These are phyloP conservation scores for Gracilaria domingensis DNA, from an alignment of 23 red algal species.

Conservation along the genomic window DNA sequence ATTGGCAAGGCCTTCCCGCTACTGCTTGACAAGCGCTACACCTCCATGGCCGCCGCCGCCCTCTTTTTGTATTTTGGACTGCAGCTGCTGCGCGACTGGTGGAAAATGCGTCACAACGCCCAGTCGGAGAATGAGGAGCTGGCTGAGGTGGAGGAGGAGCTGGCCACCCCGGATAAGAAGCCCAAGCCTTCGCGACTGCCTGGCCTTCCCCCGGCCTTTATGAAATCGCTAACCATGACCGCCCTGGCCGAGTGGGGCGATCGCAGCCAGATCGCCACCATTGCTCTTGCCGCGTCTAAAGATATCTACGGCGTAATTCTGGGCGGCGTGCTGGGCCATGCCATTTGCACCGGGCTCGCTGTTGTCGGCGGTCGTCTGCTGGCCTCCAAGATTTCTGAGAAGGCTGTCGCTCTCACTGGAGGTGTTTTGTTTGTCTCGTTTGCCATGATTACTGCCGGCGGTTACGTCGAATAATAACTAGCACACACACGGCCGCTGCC, in stretches of 20 bases:
- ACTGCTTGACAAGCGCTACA: constrained; percentile 83
- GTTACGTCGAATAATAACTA: constrained; percentile 72
- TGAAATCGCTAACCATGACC: constrained; percentile 86
- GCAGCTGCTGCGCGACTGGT: constrained; percentile 89
- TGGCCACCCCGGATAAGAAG: constrained; percentile 55
- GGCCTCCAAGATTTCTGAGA: constrained; percentile 83
- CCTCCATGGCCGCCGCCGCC: constrained; percentile 85
- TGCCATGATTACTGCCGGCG: constrained; percentile 85
- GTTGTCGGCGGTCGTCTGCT: constrained; percentile 91
- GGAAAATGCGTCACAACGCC: constrained; percentile 53
- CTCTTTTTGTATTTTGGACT: constrained; percentile 97
- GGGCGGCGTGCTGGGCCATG: constrained; percentile 87
- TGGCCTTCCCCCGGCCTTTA: constrained; percentile 62
- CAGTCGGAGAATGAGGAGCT: constrained; percentile 73
- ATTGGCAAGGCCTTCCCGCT: constrained; percentile 93
- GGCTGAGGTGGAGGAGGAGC: constrained; percentile 80
- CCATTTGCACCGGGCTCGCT: constrained; percentile 87
- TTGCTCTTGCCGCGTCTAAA: constrained; percentile 94
- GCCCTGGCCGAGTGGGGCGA: constrained; percentile 99
- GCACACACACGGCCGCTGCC: no score
- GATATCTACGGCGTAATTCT: constrained; percentile 89
- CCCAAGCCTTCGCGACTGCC: not conserved
- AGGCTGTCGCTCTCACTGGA: constrained; percentile 79
- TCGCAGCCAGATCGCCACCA: constrained; percentile 91
- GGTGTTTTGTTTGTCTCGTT: constrained; percentile 89